Conservation (phyloP, 192 early-diverging fungal genomes). For the Podochytrium sp. region DNA sequence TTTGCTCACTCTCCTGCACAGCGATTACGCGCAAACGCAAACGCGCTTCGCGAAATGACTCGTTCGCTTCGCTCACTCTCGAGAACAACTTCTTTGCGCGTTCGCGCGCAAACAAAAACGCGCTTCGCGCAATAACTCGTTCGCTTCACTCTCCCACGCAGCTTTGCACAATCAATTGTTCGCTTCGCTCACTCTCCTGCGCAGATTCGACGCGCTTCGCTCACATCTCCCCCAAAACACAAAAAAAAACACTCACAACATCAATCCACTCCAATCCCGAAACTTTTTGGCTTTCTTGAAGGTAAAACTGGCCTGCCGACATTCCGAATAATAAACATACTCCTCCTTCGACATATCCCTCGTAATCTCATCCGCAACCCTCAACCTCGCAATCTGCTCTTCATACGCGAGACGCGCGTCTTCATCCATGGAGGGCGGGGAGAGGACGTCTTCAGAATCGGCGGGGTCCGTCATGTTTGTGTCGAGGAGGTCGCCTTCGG, state of each 20-base stretch:
- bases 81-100: too few relatives aligned
- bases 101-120: not conserved
- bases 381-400: slow-evolving; percentile 69
- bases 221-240: not conserved
- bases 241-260: slow-evolving; percentile 41
- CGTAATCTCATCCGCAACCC: slow-evolving; percentile 92
- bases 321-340: slow-evolving; percentile 98
- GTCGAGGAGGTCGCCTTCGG: too few relatives aligned
- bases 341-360: slow-evolving; percentile 96
- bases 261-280: slow-evolving; percentile 94
- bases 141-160: too few relatives aligned
- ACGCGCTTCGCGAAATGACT: too few relatives aligned
- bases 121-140: not conserved
- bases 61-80: too few relatives aligned
- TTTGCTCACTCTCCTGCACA: too few relatives aligned
- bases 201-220: too few relatives aligned
- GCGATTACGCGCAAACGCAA: too few relatives aligned
- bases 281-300: slow-evolving; percentile 93
- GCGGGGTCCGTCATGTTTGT: slow-evolving; percentile 62
- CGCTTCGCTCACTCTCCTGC: too few relatives aligned
- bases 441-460: slow-evolving; percentile 70
- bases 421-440: slow-evolving; percentile 81
- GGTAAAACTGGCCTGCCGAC: slow-evolving; percentile 96
- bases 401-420: slow-evolving; percentile 85
- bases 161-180: too few relatives aligned